These are phyloP conservation scores for Neonectria punicea DNA, from an alignment of 2,329 filamentous ascomycete species.

Conservation along the genomic window DNA sequence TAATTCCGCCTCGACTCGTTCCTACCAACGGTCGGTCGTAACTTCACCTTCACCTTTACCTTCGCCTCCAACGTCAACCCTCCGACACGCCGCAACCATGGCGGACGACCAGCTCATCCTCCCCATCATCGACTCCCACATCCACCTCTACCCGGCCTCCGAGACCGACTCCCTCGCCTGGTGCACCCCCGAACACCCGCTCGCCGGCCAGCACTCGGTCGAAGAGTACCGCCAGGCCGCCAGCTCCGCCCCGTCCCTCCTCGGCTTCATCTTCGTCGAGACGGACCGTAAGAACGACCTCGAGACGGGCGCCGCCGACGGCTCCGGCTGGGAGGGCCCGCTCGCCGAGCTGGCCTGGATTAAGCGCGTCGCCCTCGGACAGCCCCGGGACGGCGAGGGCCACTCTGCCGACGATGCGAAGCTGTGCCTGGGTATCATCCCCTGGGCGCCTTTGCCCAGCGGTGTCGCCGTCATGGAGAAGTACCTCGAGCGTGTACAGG, in stretches of 20 bases:
- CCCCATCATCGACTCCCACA: conserved; percentile 87
- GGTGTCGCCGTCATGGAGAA: conserved; percentile 67
- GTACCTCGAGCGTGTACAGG: conserved; percentile 72
- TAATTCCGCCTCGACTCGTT: neutral
- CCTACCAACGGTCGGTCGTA: neutral
- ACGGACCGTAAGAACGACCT: conserved; percentile 77
- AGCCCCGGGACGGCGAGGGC: conserved; percentile 66
- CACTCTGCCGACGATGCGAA: conserved; percentile 57
- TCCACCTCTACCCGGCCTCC: conserved; percentile 83
- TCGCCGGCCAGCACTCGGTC: conserved; percentile 73
- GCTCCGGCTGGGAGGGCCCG: conserved; percentile 72
- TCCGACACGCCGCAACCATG: conserved; percentile 41
- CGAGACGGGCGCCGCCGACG: conserved; percentile 55
- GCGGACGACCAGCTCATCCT: conserved; percentile 54
- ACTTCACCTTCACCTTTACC: neutral
- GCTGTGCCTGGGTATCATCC: conserved; percentile 76
- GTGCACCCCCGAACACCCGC: conserved; percentile 68
- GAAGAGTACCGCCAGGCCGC: conserved; percentile 68
- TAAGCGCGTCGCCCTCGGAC: conserved; percentile 71
- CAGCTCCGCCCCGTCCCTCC: conserved; percentile 55
- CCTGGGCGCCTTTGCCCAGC: conserved; percentile 86
- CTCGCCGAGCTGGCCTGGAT: conserved; percentile 79
- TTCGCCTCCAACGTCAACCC: neutral
- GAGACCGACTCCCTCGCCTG: conserved; percentile 76
- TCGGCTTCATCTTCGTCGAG: conserved; percentile 85